Percentiles rank a stretch among this genome's conserved stretches.
phyloP scores from a whole-genome alignment of 2,329 filamentous ascomycete species.

The Fusarium bactridioides region DNA sequence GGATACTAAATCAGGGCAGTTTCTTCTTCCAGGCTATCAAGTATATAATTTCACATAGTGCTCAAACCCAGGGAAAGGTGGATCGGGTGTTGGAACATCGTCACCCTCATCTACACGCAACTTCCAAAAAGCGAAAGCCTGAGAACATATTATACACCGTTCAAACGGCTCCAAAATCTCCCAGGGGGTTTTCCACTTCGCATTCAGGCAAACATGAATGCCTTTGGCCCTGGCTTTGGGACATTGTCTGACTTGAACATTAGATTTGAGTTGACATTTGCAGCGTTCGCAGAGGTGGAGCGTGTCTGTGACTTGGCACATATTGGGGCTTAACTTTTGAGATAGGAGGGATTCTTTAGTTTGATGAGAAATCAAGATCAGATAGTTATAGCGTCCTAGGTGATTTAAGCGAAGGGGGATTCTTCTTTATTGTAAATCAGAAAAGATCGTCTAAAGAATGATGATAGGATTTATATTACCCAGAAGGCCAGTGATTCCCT shows the following conservation, averaged over 20 bases:
- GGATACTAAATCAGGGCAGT: accelerated
- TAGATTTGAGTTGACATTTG: neutral
- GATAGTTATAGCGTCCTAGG: neutral
- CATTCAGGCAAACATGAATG: neutral
- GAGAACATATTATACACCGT: neutral
- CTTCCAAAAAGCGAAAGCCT: neutral
- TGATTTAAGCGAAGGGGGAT: no score
- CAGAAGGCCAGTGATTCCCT: accelerated
- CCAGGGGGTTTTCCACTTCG: neutral
- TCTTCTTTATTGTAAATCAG: accelerated
- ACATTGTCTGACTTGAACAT: neutral
- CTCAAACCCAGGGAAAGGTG: neutral
- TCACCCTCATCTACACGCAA: neutral
- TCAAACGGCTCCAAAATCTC: neutral
- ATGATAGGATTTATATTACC: neutral
- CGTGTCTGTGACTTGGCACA: neutral
- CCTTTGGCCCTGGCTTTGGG: neutral
- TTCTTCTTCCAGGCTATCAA: neutral
- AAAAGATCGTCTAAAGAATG: accelerated
- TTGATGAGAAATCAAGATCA: no score
- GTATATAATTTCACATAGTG: neutral
- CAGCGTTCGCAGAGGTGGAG: neutral
- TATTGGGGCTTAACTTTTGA: neutral
- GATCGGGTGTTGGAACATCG: neutral
- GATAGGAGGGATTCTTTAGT: neutral